These are phyloP conservation scores for Naganishia vishniacii DNA, from an alignment of 768 basidiomycete genomes.

Conservation along the genomic window DNA sequence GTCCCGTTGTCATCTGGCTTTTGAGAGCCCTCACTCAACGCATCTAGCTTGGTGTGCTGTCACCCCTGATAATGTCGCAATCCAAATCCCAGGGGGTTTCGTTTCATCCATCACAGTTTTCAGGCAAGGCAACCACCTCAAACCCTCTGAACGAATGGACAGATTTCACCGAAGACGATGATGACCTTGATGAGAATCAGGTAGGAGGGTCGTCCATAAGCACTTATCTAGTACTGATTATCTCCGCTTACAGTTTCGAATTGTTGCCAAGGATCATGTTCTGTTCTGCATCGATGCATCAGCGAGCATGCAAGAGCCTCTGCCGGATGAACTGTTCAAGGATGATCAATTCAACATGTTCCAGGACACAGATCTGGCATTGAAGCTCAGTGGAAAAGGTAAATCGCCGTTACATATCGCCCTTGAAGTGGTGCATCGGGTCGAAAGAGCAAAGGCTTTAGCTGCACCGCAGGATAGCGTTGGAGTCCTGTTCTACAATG, in stretches of 20 bases:
- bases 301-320: constrained; percentile 72
- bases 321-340: constrained; percentile 56
- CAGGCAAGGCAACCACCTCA: background rate
- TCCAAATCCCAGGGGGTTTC: background rate
- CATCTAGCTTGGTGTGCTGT: too few relatives aligned
- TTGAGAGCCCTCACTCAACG: too few relatives aligned
- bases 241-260: background rate
- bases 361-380: constrained; percentile 43
- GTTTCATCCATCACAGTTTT: constrained; percentile 14
- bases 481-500: constrained; percentile 87
- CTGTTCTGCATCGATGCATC: constrained; percentile 96
- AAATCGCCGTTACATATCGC: constrained; percentile 73
- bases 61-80: background rate
- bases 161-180: constrained; percentile 22
- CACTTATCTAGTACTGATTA: background rate
- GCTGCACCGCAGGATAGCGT: constrained; percentile 81
- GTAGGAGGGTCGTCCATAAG: background rate
- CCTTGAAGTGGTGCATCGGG: constrained; percentile 74
- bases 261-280: constrained; percentile 60
- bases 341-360: constrained; percentile 1
- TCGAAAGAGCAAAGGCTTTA: constrained; percentile 84
- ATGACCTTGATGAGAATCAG: constrained; percentile 17
- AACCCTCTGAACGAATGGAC: constrained; percentile 7
- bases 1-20: too few relatives aligned
- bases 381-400: constrained; percentile 54